Conservation (phyloP, 495 filamentous ascomycete species). For the Friedmanniomyces simplex region DNA sequence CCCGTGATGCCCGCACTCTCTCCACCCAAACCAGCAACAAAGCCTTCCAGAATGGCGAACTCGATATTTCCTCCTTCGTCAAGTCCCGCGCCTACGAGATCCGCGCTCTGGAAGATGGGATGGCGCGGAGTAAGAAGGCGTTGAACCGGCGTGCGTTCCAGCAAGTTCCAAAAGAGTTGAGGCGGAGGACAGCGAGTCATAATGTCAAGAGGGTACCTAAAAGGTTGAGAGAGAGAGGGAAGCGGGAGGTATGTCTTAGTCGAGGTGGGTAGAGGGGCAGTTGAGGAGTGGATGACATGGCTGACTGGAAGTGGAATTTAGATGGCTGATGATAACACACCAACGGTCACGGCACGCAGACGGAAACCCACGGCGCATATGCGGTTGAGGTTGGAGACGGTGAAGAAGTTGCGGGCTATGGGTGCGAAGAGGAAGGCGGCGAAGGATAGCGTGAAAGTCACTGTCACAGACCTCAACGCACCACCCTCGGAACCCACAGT, state of each 20-base stretch:
- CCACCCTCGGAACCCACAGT: conserved; percentile 7
- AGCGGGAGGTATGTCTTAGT: conserved; percentile 49
- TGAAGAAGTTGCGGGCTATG: conserved; percentile 57
- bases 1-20: conserved; percentile 56
- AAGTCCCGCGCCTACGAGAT: conserved; percentile 81
- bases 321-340: conserved; percentile 88
- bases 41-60: conserved; percentile 63
- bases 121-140: conserved; percentile 57
- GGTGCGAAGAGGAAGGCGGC: conserved; percentile 50
- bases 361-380: conserved; percentile 59
- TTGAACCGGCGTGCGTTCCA: conserved; percentile 75
- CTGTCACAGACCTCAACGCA: no score
- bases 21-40: conserved; percentile 60
- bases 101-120: conserved; percentile 65
- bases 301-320: conserved; percentile 2
- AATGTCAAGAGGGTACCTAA: conserved; percentile 89
- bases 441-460: conserved; percentile 19
- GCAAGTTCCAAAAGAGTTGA: conserved; percentile 69
- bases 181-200: conserved; percentile 83
- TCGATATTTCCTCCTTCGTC: conserved; percentile 74
- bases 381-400: conserved; percentile 73
- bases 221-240: conserved; percentile 57
- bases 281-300: not conserved
- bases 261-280: not conserved
- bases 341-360: conserved; percentile 58